Conservation (phyloP, 2,329 filamentous ascomycete species). For the Pleurostoma richardsiae region DNA sequence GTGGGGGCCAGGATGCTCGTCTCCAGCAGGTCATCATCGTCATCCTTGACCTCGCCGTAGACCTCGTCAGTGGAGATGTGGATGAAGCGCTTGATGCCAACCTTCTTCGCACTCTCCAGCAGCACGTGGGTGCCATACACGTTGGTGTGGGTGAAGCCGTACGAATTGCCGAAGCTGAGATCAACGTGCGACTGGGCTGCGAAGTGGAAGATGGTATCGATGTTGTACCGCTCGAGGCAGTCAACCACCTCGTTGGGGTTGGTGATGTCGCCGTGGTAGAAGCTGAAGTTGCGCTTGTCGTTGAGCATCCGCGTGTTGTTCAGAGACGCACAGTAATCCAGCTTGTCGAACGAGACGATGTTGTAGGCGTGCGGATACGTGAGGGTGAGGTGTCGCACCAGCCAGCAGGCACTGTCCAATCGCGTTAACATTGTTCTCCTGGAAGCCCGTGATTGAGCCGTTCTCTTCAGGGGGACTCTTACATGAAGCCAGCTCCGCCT, state of each 20-base stretch:
- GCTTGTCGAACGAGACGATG: slow-evolving; percentile 77
- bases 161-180: slow-evolving; percentile 76
- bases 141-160: slow-evolving; percentile 76
- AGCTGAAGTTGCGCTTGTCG: slow-evolving; percentile 66
- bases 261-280: slow-evolving; percentile 76
- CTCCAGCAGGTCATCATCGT: slow-evolving; percentile 67
- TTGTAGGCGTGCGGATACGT: slow-evolving; percentile 73
- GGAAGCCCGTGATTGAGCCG: no score
- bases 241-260: slow-evolving; percentile 64
- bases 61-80: slow-evolving; percentile 84
- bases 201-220: slow-evolving; percentile 80
- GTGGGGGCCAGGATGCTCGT: slow-evolving; percentile 72
- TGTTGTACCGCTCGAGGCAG: slow-evolving; percentile 64
- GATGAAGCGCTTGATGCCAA: slow-evolving; percentile 68
- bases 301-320: slow-evolving; percentile 72
- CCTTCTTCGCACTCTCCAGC: slow-evolving; percentile 69
- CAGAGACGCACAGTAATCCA: slow-evolving; percentile 76
- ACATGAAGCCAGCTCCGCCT: slow-evolving; percentile 84
- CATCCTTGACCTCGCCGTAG: slow-evolving; percentile 72
- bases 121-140: slow-evolving; percentile 82
- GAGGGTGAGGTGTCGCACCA: slow-evolving; percentile 70
- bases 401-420: slow-evolving; percentile 66
- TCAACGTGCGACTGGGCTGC: slow-evolving; percentile 85
- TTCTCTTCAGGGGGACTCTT: slow-evolving; percentile 24
- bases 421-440: no score